A percentile compares a stretch with the other conserved stretches of the same genome.
Evolutionary conservation across 2,329 filamentous ascomycete species (phyloP).

Genomic region (Aspergillus proliferans): DNA sequence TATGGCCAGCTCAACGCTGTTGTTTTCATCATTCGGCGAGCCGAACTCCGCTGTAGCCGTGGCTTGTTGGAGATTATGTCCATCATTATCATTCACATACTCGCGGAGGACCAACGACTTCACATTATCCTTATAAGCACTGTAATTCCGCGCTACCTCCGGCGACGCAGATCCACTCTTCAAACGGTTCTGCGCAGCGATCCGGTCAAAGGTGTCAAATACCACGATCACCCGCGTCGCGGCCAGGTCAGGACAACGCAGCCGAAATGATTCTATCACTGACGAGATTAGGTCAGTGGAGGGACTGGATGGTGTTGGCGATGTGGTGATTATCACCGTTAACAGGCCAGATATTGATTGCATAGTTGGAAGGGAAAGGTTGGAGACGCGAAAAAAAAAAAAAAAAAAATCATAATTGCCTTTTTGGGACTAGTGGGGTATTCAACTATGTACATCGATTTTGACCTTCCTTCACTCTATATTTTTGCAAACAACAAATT

Average conservation of each 20-base stretch:
- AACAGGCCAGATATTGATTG: slow-evolving; percentile 1
- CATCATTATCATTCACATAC: neutral
- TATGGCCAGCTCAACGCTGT: slow-evolving; percentile 2
- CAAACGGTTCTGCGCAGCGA: slow-evolving; percentile 1
- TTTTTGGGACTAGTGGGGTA: too few relatives aligned
- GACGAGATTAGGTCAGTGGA: slow-evolving; percentile 4
- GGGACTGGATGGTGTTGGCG: slow-evolving; percentile 4
- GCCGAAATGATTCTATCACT: slow-evolving; percentile 3
- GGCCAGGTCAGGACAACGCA: slow-evolving; percentile 1
- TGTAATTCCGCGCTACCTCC: slow-evolving; percentile 1
- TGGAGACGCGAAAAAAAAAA: too few relatives aligned
- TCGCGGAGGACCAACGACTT: neutral
- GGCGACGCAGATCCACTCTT: slow-evolving; percentile 3
- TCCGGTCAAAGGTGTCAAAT: slow-evolving; percentile 6
- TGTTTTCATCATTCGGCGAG: neutral
- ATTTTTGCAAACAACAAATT: too few relatives aligned
- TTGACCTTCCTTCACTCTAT: too few relatives aligned
- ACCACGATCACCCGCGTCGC: slow-evolving; percentile 5
- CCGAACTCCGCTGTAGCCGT: slow-evolving; percentile 4
- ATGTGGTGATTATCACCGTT: slow-evolving; percentile 8
- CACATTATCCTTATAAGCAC: slow-evolving; percentile 1
- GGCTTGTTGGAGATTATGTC: neutral
- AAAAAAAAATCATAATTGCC: too few relatives aligned
- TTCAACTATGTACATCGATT: too few relatives aligned
- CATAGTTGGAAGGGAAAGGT: neutral